These are phyloP conservation scores for Phaeosphaeriaceae sp. DNA, from an alignment of 2,329 filamentous ascomycete species.

Conservation along the genomic window DNA sequence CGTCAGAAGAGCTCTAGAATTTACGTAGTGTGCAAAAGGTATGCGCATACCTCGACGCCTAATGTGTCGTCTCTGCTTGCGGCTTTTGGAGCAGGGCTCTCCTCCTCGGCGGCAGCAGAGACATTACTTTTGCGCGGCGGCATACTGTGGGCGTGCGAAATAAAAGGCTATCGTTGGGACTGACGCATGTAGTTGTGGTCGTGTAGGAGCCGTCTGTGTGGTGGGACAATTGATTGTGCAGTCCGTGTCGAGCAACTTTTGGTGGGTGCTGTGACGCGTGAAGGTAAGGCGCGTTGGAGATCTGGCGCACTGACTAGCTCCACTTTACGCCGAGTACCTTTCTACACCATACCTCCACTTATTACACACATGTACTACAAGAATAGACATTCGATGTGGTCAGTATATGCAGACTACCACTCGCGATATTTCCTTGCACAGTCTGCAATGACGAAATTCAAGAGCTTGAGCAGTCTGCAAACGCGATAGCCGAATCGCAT, in stretches of 20 bases:
- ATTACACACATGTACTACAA: not conserved
- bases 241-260: conserved; percentile 13
- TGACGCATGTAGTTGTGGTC: not conserved
- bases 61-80: conserved; percentile 48
- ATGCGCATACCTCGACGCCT: conserved; percentile 51
- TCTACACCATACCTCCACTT: not conserved
- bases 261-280: conserved; percentile 15
- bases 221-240: not conserved
- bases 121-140: conserved; percentile 57
- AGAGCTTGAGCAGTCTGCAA: no score
- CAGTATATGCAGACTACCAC: no score
- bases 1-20: conserved; percentile 8
- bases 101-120: conserved; percentile 49
- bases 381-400: no score
- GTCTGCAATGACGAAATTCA: no score
- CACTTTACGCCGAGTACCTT: not conserved
- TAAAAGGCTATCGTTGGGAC: not conserved
- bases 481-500: no score
- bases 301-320: conserved; percentile 15
- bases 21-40: not conserved
- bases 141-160: conserved; percentile 43
- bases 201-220: conserved; percentile 6
- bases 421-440: no score
- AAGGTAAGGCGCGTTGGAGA: conserved; percentile 39
- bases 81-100: conserved; percentile 34